Evolutionary conservation across 2,329 filamentous ascomycete species (phyloP).

Genomic region (Cladophialophora yegresii): DNA sequence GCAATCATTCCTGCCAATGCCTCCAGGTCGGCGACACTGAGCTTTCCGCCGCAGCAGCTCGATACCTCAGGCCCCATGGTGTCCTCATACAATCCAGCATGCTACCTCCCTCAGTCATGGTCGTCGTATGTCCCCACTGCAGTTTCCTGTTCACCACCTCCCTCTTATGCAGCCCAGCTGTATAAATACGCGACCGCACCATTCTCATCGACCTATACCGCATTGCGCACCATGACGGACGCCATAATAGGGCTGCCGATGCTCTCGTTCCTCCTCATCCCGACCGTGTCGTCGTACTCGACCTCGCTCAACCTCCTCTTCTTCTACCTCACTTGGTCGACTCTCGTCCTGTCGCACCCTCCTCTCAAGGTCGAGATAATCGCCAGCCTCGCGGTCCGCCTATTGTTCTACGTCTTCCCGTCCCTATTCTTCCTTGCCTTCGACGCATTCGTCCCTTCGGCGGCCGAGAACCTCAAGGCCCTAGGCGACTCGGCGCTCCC

Average conservation of each 20-base stretch:
- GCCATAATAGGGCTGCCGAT: slow-evolving; percentile 72
- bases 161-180: slow-evolving; percentile 27
- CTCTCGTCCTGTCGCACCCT: slow-evolving; percentile 74
- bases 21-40: neutral
- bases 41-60: neutral
- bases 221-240: slow-evolving; percentile 52
- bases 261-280: slow-evolving; percentile 66
- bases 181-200: slow-evolving; percentile 35
- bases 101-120: slow-evolving; percentile 35
- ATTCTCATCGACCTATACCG: slow-evolving; percentile 33
- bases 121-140: slow-evolving; percentile 32
- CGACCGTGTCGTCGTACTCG: slow-evolving; percentile 66
- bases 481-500: slow-evolving; percentile 59
- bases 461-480: slow-evolving; percentile 69
- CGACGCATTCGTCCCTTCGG: slow-evolving; percentile 68
- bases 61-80: slow-evolving; percentile 5
- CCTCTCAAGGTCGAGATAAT: slow-evolving; percentile 74
- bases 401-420: slow-evolving; percentile 71
- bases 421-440: slow-evolving; percentile 72
- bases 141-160: slow-evolving; percentile 35
- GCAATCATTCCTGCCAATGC: neutral
- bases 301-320: slow-evolving; percentile 83
- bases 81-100: slow-evolving; percentile 34
- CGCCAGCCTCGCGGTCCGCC: slow-evolving; percentile 66
- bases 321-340: slow-evolving; percentile 89